Base-by-base conservation (phyloP, 495 filamentous ascomycete species). In the Podospora didyma region DNA sequence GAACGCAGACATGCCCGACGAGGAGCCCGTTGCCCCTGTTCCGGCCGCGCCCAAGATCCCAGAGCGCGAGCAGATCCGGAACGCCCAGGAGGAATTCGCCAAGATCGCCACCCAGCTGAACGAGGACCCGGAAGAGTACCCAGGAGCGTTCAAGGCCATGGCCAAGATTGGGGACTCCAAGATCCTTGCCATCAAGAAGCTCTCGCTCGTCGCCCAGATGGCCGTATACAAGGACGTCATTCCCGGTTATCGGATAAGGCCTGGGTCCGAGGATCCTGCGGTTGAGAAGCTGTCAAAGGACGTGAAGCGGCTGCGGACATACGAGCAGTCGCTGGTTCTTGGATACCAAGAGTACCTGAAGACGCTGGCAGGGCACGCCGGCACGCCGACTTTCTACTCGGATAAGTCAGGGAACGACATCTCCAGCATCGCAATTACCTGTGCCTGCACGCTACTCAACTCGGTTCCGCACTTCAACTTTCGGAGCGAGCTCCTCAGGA, bases 381-480 rank as follows among this genome's bases (percentile, higher is more conserved):
- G 83, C 57, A 66, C 75, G 60, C 64, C 70, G 2, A 34, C 75
- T 57, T 57, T 63, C 20, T 62, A 53, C 23, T 34, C 42, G 7
- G 68, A 63, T 53, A 67, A 70, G 58, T 58, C 61, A 48, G 63
- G 65, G 26, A 60, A 73, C 46, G 59, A 72, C 37, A 62, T 94
- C 51, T 77, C 83, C 45, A 86, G 76, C 51, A 76, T 96, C 14
- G 94, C 94, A 2, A 88, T 96, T 49, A 85, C 82, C 17, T 97
- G 95, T 68, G 88, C 88, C 7, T 93, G 89, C 66, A 85, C 76
- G 26, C 79, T 97, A 17, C 74, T 98, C 31, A 75, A 82, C 12
- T 75, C 84, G 1, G 90, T 96, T 5, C 89, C 94, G 11, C 95
- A 98, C 74, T 98, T 98, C 82, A 98, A 98, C 73, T 96, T 94